Base-by-base conservation (phyloP, 352 stramenopile species). In the Phytopythium mirpurense region DNA sequence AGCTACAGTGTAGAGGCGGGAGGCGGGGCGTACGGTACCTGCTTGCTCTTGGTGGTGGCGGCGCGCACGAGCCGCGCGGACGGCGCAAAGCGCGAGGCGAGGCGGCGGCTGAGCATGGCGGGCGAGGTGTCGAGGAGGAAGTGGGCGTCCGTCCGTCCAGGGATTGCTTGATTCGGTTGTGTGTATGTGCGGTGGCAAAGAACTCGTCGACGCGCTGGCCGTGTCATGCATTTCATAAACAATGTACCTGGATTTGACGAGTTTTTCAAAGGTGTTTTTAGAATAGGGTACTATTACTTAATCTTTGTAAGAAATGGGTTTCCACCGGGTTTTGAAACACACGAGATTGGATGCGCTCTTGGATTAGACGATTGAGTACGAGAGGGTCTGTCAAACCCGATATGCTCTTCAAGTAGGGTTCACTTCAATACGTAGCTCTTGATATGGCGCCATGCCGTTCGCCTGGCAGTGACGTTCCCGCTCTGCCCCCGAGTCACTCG, bases 11-110 rank as follows among this genome's bases (percentile, higher is more conserved):
- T n/a, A n/a, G n/a, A n/a, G n/a, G n/a, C n/a, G n/a, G n/a, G 29
- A 32, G 29, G 29, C 29, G 29, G 5, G 5, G 5, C 9, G 29
- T 32, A 9, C 31, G 42, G 32, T 18, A 73, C 65, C 67, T 75
- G 61, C 32, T 81, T 72, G 64, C 69, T 86, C 57, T 89, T 73
- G 21, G 62, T 68, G 21, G 75, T 83, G 54, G 76, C 78, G 37
- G 67, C 55, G 35, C 78, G 75, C 47, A 23, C 47, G 19, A 54
- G 32, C 27, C 47, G 52, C 70, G 72, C 36, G 56, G 50, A 15
- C 63, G 40, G 23, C 57, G 55, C 10, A 49, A 56, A 23, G 52
- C 59, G 46, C 56, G 64, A 19, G 50, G 58, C 15, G 57, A 59
- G 18, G 48, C 37, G 19, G 48, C 37, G 24, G 27, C 62, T 59